A percentile compares a stretch with the other conserved stretches of the same genome.
Conservation (phyloP, 345 rosid genomes). For the Dipteronia sinensis region DNA sequence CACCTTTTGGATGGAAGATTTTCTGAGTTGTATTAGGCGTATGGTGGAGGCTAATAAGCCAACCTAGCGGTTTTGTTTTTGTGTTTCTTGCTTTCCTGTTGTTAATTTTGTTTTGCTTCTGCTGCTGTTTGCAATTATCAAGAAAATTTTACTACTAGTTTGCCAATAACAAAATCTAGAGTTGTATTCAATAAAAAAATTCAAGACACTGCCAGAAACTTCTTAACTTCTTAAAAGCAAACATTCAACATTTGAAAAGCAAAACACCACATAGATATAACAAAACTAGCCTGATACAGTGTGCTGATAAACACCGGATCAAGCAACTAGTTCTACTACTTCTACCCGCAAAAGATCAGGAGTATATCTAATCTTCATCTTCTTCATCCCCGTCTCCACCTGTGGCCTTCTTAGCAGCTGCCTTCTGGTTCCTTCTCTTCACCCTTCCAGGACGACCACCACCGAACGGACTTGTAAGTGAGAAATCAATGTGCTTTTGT, state of each 20-base stretch:
- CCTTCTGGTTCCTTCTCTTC: slow-evolving; percentile 50
- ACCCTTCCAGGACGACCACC: slow-evolving; percentile 56
- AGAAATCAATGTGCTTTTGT: slow-evolving; percentile 52
- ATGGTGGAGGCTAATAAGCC: too few relatives aligned
- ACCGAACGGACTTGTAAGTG: slow-evolving; percentile 46
- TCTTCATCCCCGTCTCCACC: slow-evolving; percentile 60
- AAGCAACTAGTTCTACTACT: not conserved
- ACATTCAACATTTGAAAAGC: not conserved
- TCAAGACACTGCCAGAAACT: not conserved
- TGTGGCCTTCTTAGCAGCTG: slow-evolving; percentile 51
- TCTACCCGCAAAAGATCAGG: not conserved
- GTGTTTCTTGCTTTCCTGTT: too few relatives aligned
- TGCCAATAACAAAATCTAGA: not conserved
- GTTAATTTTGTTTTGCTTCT: too few relatives aligned
- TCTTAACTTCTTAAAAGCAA: not conserved
- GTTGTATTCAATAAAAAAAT: not conserved
- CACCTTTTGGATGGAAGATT: too few relatives aligned
- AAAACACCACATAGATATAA: not conserved
- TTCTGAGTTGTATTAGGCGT: too few relatives aligned
- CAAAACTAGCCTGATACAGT: slow-evolving; percentile 1
- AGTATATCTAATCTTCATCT: slow-evolving; percentile 33
- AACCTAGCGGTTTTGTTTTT: too few relatives aligned
- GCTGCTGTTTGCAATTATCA: too few relatives aligned
- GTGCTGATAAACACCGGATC: not conserved
- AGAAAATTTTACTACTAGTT: too few relatives aligned